phyloP scores from a whole-genome alignment of 805 yeast species.

The Lachancea nothofagi region DNA sequence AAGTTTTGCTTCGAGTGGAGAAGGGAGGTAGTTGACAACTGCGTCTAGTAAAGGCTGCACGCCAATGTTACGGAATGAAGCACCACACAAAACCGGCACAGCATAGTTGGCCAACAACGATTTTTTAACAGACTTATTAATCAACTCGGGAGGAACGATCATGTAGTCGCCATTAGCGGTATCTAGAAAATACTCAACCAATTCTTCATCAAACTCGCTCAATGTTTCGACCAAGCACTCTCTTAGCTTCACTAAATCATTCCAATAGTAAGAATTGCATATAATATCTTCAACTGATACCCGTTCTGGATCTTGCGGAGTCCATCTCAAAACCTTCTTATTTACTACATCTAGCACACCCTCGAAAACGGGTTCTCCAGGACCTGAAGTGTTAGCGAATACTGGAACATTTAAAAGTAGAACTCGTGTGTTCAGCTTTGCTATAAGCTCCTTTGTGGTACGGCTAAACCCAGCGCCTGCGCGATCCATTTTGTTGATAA shows the following conservation, averaged over 20 bases:
- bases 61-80: constrained; percentile 88
- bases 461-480: constrained; percentile 92
- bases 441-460: constrained; percentile 77
- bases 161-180: constrained; percentile 58
- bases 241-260: constrained; percentile 52
- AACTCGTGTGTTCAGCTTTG: constrained; percentile 67
- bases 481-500: constrained; percentile 92
- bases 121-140: constrained; percentile 56
- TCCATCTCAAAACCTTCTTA: constrained; percentile 48
- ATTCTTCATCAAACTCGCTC: constrained; percentile 72
- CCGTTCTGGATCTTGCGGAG: constrained; percentile 24
- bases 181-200: constrained; percentile 74
- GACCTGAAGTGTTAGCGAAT: constrained; percentile 41
- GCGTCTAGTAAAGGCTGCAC: constrained; percentile 93
- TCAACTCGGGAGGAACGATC: constrained; percentile 48
- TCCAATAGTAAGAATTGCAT: constrained; percentile 32
- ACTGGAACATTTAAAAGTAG: constrained; percentile 74
- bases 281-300: constrained; percentile 54
- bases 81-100: constrained; percentile 86
- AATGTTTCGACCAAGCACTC: constrained; percentile 78
- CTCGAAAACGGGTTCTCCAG: constrained; percentile 34
- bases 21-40: constrained; percentile 69
- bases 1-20: constrained; percentile 58
- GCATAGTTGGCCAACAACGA: constrained; percentile 55
- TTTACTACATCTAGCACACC: constrained; percentile 60